Conservation (phyloP, 352 stramenopile species). For the Phytophthora cactorum region DNA sequence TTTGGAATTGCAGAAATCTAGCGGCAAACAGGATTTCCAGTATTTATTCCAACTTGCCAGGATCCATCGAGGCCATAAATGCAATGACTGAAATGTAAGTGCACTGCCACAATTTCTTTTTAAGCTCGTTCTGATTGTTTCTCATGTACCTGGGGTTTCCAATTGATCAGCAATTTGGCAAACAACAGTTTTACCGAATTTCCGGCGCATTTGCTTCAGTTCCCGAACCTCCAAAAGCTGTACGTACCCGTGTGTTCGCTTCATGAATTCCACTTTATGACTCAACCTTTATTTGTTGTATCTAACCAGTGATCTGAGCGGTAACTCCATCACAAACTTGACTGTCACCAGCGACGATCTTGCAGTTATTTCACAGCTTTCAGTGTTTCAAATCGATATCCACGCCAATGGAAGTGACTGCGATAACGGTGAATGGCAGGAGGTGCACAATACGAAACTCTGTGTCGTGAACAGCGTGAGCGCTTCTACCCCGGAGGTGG, state of each 20-base stretch:
- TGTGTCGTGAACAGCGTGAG: constrained; percentile 45
- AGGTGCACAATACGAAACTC: constrained; percentile 39
- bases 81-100: constrained; percentile 41
- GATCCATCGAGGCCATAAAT: constrained; percentile 25
- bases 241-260: constrained; percentile 24
- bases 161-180: constrained; percentile 43
- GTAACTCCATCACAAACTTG: constrained; percentile 50
- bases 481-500: constrained; percentile 23
- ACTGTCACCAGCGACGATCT: constrained; percentile 47
- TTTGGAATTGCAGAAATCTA: constrained; percentile 27
- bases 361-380: constrained; percentile 39
- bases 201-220: constrained; percentile 44
- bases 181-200: constrained; percentile 54
- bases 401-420: constrained; percentile 22
- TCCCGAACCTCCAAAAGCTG: constrained; percentile 50
- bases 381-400: constrained; percentile 36
- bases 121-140: constrained; percentile 7
- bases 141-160: not conserved
- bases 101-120: not conserved
- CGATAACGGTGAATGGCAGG: constrained; percentile 32
- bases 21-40: constrained; percentile 40
- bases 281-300: not conserved
- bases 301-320: constrained; percentile 44
- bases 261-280: not conserved
- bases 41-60: constrained; percentile 37